These are phyloP conservation scores for Calonectria ilicicola DNA, from an alignment of 2,329 filamentous ascomycete genomes.

Conservation along the genomic window DNA sequence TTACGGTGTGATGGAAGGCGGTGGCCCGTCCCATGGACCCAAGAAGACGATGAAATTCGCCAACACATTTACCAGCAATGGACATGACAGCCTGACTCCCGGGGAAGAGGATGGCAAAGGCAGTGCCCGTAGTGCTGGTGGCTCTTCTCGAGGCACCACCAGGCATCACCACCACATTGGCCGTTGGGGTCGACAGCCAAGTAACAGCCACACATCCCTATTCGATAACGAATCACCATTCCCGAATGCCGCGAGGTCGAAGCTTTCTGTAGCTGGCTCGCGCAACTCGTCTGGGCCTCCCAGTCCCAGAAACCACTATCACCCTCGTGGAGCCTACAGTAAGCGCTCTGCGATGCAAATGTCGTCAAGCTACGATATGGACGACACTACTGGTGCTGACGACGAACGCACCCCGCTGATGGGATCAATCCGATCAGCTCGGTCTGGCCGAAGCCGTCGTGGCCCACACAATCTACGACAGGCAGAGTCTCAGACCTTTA, in stretches of 20 bases:
- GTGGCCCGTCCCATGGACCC: constrained; percentile 53
- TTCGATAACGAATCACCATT: constrained; percentile 86
- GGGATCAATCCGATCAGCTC: constrained; percentile 65
- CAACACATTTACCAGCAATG: constrained; percentile 77
- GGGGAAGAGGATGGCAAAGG: constrained; percentile 77
- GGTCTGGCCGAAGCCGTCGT: constrained; percentile 70
- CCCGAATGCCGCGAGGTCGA: constrained; percentile 72
- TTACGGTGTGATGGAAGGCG: constrained; percentile 73
- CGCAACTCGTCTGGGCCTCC: constrained; percentile 76
- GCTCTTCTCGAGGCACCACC: constrained; percentile 73
- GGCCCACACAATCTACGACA: constrained; percentile 70
- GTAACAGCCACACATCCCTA: constrained; percentile 76
- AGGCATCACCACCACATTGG: constrained; percentile 82
- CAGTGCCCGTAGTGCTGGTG: constrained; percentile 69
- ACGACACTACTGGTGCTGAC: constrained; percentile 82
- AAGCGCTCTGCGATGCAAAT: constrained; percentile 70
- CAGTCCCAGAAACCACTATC: constrained; percentile 71
- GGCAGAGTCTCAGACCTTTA: constrained; percentile 79
- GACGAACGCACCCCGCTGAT: constrained; percentile 91
- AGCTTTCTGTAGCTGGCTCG: constrained; percentile 67
- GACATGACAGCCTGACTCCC: constrained; percentile 61
- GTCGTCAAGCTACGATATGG: constrained; percentile 79
- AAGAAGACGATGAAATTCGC: constrained; percentile 98
- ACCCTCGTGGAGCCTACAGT: constrained; percentile 46
- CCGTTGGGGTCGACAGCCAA: constrained; percentile 78